Percentiles rank a stretch among this genome's conserved stretches.
Evolutionary conservation across 2,329 filamentous ascomycete genomes (phyloP).

Genomic region (Ceratocystis variospora): DNA sequence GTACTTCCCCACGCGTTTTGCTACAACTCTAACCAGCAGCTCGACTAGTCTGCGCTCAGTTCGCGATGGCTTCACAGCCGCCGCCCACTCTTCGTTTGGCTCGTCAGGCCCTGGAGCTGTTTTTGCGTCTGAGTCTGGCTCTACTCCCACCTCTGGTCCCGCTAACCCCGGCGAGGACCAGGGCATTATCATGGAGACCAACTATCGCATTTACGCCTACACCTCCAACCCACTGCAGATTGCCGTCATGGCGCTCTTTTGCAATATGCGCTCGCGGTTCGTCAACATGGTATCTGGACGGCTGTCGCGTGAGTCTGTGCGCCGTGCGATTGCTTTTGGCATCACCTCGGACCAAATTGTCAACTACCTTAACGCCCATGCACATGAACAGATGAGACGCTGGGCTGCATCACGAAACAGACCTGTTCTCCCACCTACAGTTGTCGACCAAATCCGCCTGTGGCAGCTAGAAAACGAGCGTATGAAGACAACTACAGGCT

Average conservation of each 20-base stretch:
- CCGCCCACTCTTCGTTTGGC: conserved; percentile 33
- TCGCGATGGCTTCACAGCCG: conserved; percentile 53
- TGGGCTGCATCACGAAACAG: conserved; percentile 42
- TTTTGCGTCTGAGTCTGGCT: too few relatives aligned
- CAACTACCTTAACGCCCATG: conserved; percentile 78
- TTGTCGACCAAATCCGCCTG: conserved; percentile 90
- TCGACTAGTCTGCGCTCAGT: conserved; percentile 55
- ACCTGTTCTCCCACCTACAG: conserved; percentile 79
- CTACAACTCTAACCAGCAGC: conserved; percentile 84
- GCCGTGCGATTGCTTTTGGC: conserved; percentile 71
- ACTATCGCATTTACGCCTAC: conserved; percentile 95
- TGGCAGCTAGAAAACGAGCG: conserved; percentile 97
- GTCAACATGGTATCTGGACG: conserved; percentile 89
- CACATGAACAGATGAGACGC: conserved; percentile 84
- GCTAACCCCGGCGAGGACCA: conserved; percentile 35
- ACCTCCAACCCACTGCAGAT: conserved; percentile 90
- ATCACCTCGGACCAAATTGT: conserved; percentile 96
- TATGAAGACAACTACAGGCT: conserved; percentile 72
- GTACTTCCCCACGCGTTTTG: conserved; percentile 83
- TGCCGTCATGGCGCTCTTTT: conserved; percentile 81
- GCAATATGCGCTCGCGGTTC: conserved; percentile 76
- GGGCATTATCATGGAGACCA: conserved; percentile 93
- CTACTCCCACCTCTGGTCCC: conserved; percentile 33
- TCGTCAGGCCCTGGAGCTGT: conserved; percentile 25
- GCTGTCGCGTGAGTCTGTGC: conserved; percentile 76